A percentile compares a stretch with the other conserved stretches of the same genome.
Evolutionary conservation across 345 rosid genomes (phyloP).

Genomic region (Pugionium cornutum): DNA sequence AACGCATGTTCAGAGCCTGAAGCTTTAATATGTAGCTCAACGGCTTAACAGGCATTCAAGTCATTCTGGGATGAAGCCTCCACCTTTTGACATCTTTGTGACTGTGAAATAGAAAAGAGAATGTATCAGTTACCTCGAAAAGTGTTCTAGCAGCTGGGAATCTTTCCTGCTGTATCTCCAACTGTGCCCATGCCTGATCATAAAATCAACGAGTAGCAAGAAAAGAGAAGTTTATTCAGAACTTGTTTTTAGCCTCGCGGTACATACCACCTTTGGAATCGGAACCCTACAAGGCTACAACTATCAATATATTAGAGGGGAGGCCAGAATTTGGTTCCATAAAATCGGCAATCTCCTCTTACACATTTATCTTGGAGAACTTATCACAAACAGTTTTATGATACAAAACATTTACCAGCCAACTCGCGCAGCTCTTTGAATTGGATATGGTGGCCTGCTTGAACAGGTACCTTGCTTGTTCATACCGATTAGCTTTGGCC

Average conservation of each 20-base stretch:
- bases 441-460: constrained; percentile 87
- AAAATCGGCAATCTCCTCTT: constrained; percentile 4
- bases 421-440: constrained; percentile 94
- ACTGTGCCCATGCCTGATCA: constrained; percentile 89
- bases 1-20: constrained; percentile 3
- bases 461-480: constrained; percentile 82
- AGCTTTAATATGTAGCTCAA: constrained; percentile 21
- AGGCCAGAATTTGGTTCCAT: background rate
- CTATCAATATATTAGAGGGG: background rate
- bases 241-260: background rate
- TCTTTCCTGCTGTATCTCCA: constrained; percentile 88
- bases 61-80: constrained; percentile 16
- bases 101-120: background rate
- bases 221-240: constrained; percentile 18
- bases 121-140: constrained; percentile 65
- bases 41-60: constrained; percentile 4
- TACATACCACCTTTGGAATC: constrained; percentile 1
- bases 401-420: constrained; percentile 76
- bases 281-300: background rate
- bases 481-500: constrained; percentile 68
- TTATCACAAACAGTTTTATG: constrained; percentile 7
- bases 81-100: constrained; percentile 11
- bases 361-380: background rate
- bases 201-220: constrained; percentile 17
- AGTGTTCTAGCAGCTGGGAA: constrained; percentile 68